These are phyloP conservation scores for Globisporangium parvum DNA, from an alignment of 352 stramenopile species.

Conservation along the genomic window DNA sequence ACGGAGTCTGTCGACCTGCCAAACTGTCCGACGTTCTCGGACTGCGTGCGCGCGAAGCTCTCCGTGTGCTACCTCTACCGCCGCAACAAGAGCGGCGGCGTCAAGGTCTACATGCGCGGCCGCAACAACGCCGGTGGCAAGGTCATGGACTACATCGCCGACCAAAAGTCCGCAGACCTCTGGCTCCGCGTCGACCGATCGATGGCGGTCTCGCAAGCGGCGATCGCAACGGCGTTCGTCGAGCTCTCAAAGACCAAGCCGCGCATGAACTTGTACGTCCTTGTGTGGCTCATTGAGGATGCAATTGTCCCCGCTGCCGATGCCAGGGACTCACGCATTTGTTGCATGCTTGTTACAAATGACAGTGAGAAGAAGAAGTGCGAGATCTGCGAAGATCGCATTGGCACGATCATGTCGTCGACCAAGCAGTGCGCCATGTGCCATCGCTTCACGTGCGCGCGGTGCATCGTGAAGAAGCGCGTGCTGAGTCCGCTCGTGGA, in stretches of 20 bases:
- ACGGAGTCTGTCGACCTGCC: constrained; percentile 69
- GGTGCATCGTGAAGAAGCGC: constrained; percentile 53
- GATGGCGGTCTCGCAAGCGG: constrained; percentile 38
- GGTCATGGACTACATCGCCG: constrained; percentile 63
- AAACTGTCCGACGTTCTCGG: constrained; percentile 53
- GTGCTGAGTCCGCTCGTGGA: constrained; percentile 53
- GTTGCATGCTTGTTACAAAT: constrained; percentile 5
- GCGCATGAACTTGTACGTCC: constrained; percentile 13
- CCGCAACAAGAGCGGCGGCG: constrained; percentile 63
- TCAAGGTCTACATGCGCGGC: constrained; percentile 74
- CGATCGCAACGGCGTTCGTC: constrained; percentile 53
- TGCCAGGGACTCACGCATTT: background rate
- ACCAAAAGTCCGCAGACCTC: constrained; percentile 68
- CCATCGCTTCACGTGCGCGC: constrained; percentile 52
- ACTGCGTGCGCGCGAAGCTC: constrained; percentile 65
- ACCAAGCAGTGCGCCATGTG: constrained; percentile 61
- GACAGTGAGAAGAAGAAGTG: constrained; percentile 35
- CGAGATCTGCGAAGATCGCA: constrained; percentile 57
- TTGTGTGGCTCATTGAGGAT: constrained; percentile 1
- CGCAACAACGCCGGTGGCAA: constrained; percentile 66
- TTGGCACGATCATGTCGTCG: constrained; percentile 46
- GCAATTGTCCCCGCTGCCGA: constrained; percentile 6
- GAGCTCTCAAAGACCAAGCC: constrained; percentile 31
- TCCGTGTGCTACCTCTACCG: constrained; percentile 74
- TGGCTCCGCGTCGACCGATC: constrained; percentile 63